phyloP scores from a whole-genome alignment of 1,284 basidiomycete genomes.

The Irpex rosettiformis region DNA sequence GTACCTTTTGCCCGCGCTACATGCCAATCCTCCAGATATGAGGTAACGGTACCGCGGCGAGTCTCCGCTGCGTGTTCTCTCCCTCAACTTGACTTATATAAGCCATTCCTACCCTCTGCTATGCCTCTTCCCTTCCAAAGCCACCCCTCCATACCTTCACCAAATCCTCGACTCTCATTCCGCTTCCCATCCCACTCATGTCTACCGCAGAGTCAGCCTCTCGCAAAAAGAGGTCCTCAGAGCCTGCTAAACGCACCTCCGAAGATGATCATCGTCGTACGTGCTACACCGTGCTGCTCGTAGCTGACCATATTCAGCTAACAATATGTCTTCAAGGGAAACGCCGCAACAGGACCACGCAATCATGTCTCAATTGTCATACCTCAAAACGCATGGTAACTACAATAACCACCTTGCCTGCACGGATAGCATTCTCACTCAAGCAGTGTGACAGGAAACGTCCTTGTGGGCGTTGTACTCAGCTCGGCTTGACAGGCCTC shows the following conservation, averaged over 20 bases:
- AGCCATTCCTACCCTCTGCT: conserved; percentile 1
- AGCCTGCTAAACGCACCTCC: conserved; percentile 25
- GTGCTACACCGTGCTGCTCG: conserved; percentile 1
- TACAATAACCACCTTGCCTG: conserved; percentile 4
- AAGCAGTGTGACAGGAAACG: conserved; percentile 66
- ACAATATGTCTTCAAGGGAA: conserved; percentile 22
- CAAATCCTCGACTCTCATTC: conserved; percentile 7
- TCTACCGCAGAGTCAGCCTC: conserved; percentile 21
- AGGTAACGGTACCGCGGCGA: conserved; percentile 10
- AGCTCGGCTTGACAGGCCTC: conserved; percentile 73
- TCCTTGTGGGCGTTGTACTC: conserved; percentile 71
- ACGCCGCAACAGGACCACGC: conserved; percentile 62
- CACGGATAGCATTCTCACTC: conserved; percentile 7
- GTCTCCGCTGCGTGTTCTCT: conserved; percentile 4
- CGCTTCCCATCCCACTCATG: conserved; percentile 21
- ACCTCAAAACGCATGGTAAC: conserved; percentile 81
- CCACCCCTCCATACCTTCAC: not conserved
- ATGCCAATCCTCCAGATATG: conserved; percentile 7
- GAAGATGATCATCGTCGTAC: conserved; percentile 32
- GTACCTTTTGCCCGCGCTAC: conserved; percentile 9
- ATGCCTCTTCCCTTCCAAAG: not conserved
- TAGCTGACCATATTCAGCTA: not conserved
- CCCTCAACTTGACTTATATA: conserved; percentile 17
- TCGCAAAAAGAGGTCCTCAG: conserved; percentile 27
- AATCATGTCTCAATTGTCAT: conserved; percentile 66